Conservation (phyloP, 2,329 filamentous ascomycete species). For the Arthroderma sp. region DNA sequence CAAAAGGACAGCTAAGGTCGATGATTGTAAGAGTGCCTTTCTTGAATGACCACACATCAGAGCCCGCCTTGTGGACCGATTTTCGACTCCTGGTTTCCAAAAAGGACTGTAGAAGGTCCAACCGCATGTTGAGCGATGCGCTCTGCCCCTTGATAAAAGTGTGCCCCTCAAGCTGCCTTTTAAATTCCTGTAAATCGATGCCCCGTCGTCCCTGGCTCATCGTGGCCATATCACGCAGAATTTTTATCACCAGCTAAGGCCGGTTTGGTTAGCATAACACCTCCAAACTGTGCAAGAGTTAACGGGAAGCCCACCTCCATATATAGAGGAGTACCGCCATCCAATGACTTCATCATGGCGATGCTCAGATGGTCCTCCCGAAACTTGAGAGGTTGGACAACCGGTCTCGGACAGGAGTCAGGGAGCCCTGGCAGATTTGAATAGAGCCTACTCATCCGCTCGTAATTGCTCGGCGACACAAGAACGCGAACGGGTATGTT, state of each 20-base stretch:
- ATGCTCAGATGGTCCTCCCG: conserved; percentile 38
- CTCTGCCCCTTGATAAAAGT: conserved; percentile 38
- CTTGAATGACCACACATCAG: conserved; percentile 14
- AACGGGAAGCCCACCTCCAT: conserved; percentile 23
- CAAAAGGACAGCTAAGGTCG: conserved; percentile 60
- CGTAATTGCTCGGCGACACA: conserved; percentile 38
- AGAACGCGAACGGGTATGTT: conserved; percentile 39
- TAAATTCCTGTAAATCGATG: conserved; percentile 35
- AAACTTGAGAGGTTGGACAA: conserved; percentile 35
- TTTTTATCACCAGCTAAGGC: conserved; percentile 14
- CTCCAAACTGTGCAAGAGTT: neutral
- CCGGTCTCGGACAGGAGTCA: conserved; percentile 22
- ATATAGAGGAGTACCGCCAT: conserved; percentile 37
- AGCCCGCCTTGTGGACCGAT: neutral
- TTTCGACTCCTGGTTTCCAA: conserved; percentile 24
- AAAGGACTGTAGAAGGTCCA: conserved; percentile 53
- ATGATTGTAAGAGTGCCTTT: conserved; percentile 50
- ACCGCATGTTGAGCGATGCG: conserved; percentile 44
- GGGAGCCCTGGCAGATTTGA: conserved; percentile 21
- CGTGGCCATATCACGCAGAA: conserved; percentile 40
- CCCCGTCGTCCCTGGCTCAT: conserved; percentile 19
- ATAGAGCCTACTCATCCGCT: conserved; percentile 32
- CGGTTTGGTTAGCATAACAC: neutral
- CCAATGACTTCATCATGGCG: conserved; percentile 39
- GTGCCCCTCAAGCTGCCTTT: conserved; percentile 19